These are phyloP conservation scores for Senecio squalidus DNA, from an alignment of 140 eudicot species.

Conservation along the genomic window DNA sequence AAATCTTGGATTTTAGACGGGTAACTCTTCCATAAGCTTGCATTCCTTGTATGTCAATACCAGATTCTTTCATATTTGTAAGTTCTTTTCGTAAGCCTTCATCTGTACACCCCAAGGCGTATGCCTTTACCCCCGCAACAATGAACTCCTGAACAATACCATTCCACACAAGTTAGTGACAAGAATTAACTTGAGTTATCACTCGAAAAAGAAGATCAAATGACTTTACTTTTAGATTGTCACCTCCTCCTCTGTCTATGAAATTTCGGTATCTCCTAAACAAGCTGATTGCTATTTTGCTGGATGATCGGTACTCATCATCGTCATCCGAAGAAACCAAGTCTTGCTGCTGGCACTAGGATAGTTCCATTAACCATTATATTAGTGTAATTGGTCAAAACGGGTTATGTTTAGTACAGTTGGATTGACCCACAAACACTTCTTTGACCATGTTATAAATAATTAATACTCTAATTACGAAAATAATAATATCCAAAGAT, in stretches of 20 bases:
- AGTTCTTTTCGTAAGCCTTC: conserved; percentile 87
- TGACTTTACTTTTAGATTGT: conserved; percentile 70
- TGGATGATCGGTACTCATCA: conserved; percentile 88
- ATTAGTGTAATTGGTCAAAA: background rate
- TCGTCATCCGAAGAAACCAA: conserved; percentile 57
- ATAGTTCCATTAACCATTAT: conserved; percentile 1
- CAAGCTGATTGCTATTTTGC: conserved; percentile 87
- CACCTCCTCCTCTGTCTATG: conserved; percentile 85
- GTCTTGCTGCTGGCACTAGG: conserved; percentile 68
- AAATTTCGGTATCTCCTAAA: conserved; percentile 75
- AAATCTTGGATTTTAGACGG: conserved; percentile 67
- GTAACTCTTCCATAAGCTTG: conserved; percentile 65
- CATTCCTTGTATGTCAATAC: conserved; percentile 69
- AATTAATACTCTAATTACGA: too few species aligned
- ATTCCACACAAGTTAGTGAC: conserved; percentile 2
- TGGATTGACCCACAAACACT: too few species aligned
- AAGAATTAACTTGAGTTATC: background rate
- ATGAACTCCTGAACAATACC: conserved; percentile 71
- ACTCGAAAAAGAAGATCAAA: conserved; percentile 6
- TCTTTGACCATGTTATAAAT: too few species aligned
- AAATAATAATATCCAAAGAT: too few species aligned
- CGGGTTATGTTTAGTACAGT: too few species aligned
- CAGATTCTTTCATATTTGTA: conserved; percentile 69
- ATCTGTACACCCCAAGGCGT: conserved; percentile 87
- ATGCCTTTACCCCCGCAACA: conserved; percentile 91